Base-by-base conservation (phyloP, 23 red algal genomes). In the Gracilaria domingensis region DNA sequence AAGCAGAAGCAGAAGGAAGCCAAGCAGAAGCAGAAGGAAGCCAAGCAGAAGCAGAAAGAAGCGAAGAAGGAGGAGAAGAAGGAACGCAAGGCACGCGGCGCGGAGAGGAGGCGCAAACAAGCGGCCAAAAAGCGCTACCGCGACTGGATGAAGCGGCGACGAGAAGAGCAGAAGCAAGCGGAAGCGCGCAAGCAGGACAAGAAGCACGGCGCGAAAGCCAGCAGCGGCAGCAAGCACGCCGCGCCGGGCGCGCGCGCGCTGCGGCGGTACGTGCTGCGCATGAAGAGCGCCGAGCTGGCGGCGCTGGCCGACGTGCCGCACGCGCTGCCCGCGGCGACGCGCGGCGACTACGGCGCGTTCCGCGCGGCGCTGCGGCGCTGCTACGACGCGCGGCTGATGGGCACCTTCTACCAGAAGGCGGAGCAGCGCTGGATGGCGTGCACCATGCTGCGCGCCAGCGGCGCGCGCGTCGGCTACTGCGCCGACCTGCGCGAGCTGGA, bases 391-490 rank as follows among this genome's bases (percentile, higher is more conserved):
- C 1, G 25, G 3, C 40, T n/a, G 3, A 37, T 50, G 38, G 72
- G 30, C 23, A 18, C 45, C 8, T 77, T 77, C 72, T 77, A 44
- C 72, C 0, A n/a, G 20, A 30, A 26, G 25, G 8, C 21, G 16
- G 25, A 34, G 39, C 8, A 11, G 38, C 38, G 45, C 3, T 77
- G 72, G 72, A 50, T 77, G 72, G 72, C 72, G 24, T 77, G 72
- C 39, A 77, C 72, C n/a, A 77, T 77, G 72, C 40, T 77, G 39
- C 32, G 64, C 32, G 40, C 45, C 12, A 1, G 42, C 40, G 42
- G 44, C 40, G 72, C 45, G 26, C 20, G 72, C 2, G 40, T 77
- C 40, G 72, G 72, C 21, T 77, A 77, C 21, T 77, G 72, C 72
- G 72, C 42, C 13, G 72, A 77, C 30, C 40, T 77, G 72, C 40